phyloP scores from a whole-genome alignment of 495 filamentous ascomycete species.

The Aspergillus funiculosus region DNA sequence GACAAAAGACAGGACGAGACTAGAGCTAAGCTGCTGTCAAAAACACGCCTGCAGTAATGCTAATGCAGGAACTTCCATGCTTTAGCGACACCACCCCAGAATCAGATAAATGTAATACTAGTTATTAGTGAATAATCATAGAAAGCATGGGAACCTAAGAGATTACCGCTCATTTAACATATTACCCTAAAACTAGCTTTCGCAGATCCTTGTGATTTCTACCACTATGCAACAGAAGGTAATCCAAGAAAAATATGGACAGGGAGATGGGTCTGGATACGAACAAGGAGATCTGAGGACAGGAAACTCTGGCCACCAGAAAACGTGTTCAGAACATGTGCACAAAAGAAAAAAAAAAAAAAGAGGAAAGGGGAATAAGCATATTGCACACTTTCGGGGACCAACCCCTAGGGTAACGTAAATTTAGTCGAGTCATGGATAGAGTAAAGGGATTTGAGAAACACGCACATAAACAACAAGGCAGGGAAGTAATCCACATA shows the following conservation, averaged over 20 bases:
- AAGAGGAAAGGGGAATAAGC: constrained; percentile 2
- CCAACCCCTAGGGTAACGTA: constrained; percentile 27
- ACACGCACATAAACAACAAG: constrained; percentile 13
- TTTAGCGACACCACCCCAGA: too few relatives aligned
- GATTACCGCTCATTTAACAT: too few relatives aligned
- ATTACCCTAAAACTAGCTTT: neutral
- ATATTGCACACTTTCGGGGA: constrained; percentile 26
- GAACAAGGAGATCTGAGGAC: constrained; percentile 5
- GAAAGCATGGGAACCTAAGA: too few relatives aligned
- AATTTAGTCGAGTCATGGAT: constrained; percentile 24
- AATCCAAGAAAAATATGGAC: constrained; percentile 6
- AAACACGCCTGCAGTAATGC: too few relatives aligned
- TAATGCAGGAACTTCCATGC: too few relatives aligned
- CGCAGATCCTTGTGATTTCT: constrained; percentile 1
- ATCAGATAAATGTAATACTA: too few relatives aligned
- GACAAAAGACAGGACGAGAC: too few relatives aligned
- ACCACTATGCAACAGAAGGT: constrained; percentile 1
- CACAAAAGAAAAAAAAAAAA: constrained; percentile 8
- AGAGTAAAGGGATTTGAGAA: constrained; percentile 10
- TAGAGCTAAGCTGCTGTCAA: too few relatives aligned
- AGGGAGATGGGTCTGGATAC: neutral
- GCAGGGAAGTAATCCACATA: constrained; percentile 15
- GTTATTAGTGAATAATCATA: too few relatives aligned
- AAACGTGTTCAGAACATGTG: too few relatives aligned
- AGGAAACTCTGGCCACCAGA: constrained; percentile 13